Base-by-base conservation (phyloP, 208 protist species). In the Leishmania aethiopica region DNA sequence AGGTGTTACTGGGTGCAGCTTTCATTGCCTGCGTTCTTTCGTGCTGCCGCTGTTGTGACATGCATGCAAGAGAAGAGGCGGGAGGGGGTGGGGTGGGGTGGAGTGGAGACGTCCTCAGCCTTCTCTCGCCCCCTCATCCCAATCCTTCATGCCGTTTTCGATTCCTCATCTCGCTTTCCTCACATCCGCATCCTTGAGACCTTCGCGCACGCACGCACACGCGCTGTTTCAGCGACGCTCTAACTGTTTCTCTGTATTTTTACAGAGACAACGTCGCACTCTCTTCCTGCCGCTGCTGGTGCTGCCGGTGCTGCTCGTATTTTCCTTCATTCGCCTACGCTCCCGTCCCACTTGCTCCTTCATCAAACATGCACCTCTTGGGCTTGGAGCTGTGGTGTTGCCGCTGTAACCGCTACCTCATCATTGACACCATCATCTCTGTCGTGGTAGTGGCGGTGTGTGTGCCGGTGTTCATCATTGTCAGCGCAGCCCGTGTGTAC, bases 401-500 rank as follows among this genome's bases (percentile, higher is more conserved):
- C 72, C 64, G 22, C 35, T 76, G 28, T 51, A 75, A 71, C 53
- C 70, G 64, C 51, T 73, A 81, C 47, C 35, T 76, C 40, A 22
- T 81, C 55, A 82, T 88, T 40, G 81, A 86, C 77, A 40, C 28
- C 28, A 67, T 73, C 75, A 78, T 86, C 32, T 73, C 60, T 73
- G 32, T 72, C 53, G 59, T 82, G 55, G 55, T 87, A 0, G 64
- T 75, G 42, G 59, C 25, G 32, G 84, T 82, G 51, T 87, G 82
- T 69, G 70, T 88, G 8, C 32, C 84, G n/a, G 70, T 93, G 11
- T 78, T 91, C 62, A 66, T 88, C n/a, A 32, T 72, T 45, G 42
- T 91, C 28, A 75, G 67, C 0, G 45, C 28, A 32, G 47, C 80
- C 28, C 87, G 91, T 13, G 77, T 81, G 32, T 91, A 92, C 80